phyloP scores from a whole-genome alignment of 225 moss, liverwort and hornwort genomes.

The Climacium dendroides region DNA sequence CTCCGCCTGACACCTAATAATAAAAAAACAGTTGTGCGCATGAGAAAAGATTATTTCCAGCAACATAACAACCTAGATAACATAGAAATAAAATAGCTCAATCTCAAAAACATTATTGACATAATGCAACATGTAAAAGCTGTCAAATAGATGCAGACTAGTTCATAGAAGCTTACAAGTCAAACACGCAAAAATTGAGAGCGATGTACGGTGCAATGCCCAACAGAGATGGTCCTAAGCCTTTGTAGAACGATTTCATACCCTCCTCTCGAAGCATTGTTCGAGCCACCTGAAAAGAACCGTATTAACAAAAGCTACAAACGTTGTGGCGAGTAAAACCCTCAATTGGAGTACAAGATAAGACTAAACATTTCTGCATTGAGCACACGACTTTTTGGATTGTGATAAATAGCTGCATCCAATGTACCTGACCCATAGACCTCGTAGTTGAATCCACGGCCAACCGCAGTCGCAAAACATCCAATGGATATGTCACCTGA shows the following conservation, averaged over 20 bases:
- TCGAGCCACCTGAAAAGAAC: constrained; percentile 33
- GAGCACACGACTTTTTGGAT: not conserved
- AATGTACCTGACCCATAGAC: constrained; percentile 59
- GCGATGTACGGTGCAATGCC: constrained; percentile 91
- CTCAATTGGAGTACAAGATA: not conserved
- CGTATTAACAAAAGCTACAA: not conserved
- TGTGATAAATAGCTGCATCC: not conserved
- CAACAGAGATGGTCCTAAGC: constrained; percentile 77
- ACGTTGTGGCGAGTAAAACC: not conserved
- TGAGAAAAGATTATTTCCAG: not conserved
- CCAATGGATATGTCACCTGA: constrained; percentile 81
- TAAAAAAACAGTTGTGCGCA: not conserved
- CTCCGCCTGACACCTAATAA: not conserved
- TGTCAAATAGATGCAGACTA: not conserved
- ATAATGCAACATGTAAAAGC: not conserved
- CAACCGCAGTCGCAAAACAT: constrained; percentile 70
- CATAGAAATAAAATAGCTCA: not conserved
- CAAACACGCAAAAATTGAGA: constrained; percentile 82
- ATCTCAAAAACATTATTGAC: not conserved
- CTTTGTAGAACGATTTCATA: constrained; percentile 59
- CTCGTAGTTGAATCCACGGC: constrained; percentile 57
- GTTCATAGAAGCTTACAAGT: constrained; percentile 39
- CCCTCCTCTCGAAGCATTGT: constrained; percentile 79
- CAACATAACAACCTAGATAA: not conserved
- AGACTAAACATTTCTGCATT: not conserved